These are phyloP conservation scores for Bathelium albidoporum DNA, from an alignment of 495 filamentous ascomycete species.

Conservation along the genomic window DNA sequence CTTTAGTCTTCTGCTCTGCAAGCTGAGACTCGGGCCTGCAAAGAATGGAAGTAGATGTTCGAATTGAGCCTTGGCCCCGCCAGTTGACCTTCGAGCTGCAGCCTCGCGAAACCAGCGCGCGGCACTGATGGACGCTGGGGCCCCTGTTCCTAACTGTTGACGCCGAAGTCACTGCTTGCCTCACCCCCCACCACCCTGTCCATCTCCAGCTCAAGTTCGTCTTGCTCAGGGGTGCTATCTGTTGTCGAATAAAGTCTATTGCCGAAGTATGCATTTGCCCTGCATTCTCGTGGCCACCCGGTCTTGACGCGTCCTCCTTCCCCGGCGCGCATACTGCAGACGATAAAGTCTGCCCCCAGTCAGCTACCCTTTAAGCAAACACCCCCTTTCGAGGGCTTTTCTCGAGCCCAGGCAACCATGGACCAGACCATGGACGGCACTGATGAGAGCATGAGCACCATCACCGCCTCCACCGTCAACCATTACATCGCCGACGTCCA, in stretches of 20 bases:
- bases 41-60: not conserved
- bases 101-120: slow-evolving; percentile 1
- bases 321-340: not conserved
- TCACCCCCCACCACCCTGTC: not conserved
- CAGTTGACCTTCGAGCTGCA: not conserved
- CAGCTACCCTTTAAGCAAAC: too few species aligned
- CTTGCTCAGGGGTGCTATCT: not conserved
- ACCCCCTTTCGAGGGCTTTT: not conserved
- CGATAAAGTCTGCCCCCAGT: too few species aligned
- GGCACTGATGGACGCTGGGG: not conserved
- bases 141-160: not conserved
- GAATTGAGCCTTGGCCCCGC: not conserved
- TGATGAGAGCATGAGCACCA: slow-evolving; percentile 27
- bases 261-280: not conserved
- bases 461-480: slow-evolving; percentile 29
- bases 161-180: not conserved
- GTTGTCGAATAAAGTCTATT: not conserved
- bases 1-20: not conserved
- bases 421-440: slow-evolving; percentile 15
- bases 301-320: not conserved
- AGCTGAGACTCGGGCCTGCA: not conserved
- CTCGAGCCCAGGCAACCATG: slow-evolving; percentile 8
- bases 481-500: slow-evolving; percentile 19
- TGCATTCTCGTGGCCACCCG: not conserved
- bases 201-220: not conserved